phyloP scores from a whole-genome alignment of 345 rosid species.

The Hibiscus mutabilis region DNA sequence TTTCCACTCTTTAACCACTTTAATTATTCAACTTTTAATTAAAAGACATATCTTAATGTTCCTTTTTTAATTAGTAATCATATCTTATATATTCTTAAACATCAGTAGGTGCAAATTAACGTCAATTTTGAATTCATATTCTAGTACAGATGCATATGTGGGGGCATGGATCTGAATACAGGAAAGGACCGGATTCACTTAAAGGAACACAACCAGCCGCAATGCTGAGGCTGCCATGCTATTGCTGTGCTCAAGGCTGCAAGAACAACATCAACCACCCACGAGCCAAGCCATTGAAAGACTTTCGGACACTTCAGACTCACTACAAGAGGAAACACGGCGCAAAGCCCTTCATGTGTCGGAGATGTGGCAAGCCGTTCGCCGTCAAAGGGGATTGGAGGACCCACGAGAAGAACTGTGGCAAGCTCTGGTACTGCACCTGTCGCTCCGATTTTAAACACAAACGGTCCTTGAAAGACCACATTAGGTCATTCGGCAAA shows the following conservation, averaged over 20 bases:
- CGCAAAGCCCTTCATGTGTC: conserved; percentile 58
- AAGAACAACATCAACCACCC: conserved; percentile 87
- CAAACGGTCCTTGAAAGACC: conserved; percentile 95
- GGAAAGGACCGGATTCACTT: conserved; percentile 68
- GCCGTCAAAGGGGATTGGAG: conserved; percentile 99
- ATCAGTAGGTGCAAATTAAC: neutral
- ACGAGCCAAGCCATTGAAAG: conserved; percentile 67
- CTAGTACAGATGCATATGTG: conserved; percentile 72
- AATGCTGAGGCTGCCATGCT: conserved; percentile 72
- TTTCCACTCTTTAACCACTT: neutral
- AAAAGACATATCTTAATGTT: neutral
- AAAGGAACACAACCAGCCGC: conserved; percentile 79
- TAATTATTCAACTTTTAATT: conserved; percentile 1
- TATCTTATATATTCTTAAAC: neutral
- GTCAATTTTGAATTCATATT: no score
- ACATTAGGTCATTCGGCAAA: conserved; percentile 81
- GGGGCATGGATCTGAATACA: conserved; percentile 80
- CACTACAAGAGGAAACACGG: conserved; percentile 83
- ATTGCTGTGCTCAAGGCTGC: conserved; percentile 71
- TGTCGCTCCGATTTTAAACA: conserved; percentile 99
- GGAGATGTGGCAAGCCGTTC: conserved; percentile 79
- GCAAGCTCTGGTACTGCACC: conserved; percentile 92
- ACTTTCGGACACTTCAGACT: conserved; percentile 72
- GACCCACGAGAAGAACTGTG: conserved; percentile 97
- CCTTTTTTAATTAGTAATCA: neutral